Evolutionary conservation across 768 basidiomycete species (phyloP), one percentile per base, ranked within the genome.

Genomic region (Cystobasidium ongulense): DNA sequence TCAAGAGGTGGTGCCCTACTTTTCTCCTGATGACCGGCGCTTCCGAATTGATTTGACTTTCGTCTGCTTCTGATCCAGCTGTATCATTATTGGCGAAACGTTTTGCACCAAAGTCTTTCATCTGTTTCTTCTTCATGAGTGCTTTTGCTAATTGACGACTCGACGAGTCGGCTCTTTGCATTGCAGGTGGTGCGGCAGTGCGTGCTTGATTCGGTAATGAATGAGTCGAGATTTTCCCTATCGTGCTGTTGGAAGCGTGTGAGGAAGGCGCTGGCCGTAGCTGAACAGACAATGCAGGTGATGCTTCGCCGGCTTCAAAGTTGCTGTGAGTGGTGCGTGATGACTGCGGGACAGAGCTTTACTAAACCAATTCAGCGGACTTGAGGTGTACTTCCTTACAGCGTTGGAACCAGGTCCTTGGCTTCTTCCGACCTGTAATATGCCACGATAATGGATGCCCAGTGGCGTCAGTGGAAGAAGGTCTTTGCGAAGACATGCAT

Each of bases 11-110:
- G 15, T 59, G 36, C n/a, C 50, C 7, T 27, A 71, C 68, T 27
- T 59, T 71, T 54, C 68, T 8, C 18, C 68, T 54, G 17, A 71
- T 59, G 8, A 33, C 36, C 10, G 54, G 68, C 1, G 68, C 68
- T 39, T 71, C 68, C 5, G 68, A 71, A 27, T 71, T 71, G 25
- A 71, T 52, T 29, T 71, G 68, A 36, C 53, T 57, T 71, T 71
- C 68, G 59, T 71, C 68, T 33, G 68, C 68, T 43, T 71, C 68
- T 8, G 36, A 39, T 53, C 68, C 68, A 23, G 68, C 68, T 7
- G 68, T 71, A 25, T 71, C 68, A 27, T 46, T 52, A n/a, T 29
- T 53, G 23, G 46, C 68, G 53, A 71, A 57, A 29, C 39, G 59
- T 39, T 52, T 46, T 29, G 68, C 10, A 21, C 33, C 41, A 39